Conservation (phyloP, 2,329 filamentous ascomycete species). For the Fonsecaea monophora region DNA sequence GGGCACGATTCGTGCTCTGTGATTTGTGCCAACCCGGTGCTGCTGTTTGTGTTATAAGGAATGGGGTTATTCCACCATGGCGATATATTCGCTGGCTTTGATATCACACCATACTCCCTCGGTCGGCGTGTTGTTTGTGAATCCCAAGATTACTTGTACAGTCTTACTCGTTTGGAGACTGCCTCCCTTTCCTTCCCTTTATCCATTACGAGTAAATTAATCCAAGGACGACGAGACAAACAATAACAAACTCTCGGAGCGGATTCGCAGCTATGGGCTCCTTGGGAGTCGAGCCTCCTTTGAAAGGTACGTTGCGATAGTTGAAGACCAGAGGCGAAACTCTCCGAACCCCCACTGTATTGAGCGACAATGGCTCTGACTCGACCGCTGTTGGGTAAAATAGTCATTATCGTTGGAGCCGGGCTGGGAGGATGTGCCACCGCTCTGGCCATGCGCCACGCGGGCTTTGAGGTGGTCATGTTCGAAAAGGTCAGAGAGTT, state of each 20-base stretch:
- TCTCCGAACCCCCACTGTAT: background rate
- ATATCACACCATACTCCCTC: background rate
- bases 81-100: background rate
- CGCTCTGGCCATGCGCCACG: conserved; percentile 67
- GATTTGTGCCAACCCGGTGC: background rate
- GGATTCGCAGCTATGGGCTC: conserved; percentile 24
- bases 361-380: background rate
- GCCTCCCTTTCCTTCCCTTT: background rate
- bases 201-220: background rate
- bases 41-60: background rate
- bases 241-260: background rate
- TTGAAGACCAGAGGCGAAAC: background rate
- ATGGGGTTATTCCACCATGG: background rate
- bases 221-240: background rate
- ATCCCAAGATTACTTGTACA: background rate
- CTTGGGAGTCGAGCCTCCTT: conserved; percentile 24
- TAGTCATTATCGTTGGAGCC: conserved; percentile 39
- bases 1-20: background rate
- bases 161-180: background rate
- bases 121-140: background rate
- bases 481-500: conserved; percentile 57
- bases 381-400: background rate
- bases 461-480: conserved; percentile 65
- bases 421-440: conserved; percentile 69
- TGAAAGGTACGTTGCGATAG: conserved; percentile 27